Evolutionary conservation across 495 filamentous ascomycete species (phyloP).

Genomic region (Annulohypoxylon moriforme): DNA sequence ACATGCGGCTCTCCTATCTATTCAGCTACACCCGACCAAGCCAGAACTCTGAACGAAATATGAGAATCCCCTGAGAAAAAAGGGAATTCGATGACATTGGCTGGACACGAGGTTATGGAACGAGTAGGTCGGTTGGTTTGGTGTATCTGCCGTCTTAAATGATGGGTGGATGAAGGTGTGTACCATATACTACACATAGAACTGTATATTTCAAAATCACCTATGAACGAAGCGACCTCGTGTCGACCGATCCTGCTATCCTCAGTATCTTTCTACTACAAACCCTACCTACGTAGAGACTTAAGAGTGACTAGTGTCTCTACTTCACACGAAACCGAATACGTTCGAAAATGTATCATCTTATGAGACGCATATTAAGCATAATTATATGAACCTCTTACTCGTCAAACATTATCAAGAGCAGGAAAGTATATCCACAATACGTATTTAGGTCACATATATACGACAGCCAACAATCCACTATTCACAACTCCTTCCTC

Average conservation of each 20-base stretch:
- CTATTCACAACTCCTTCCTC: not conserved
- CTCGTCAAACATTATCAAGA: not conserved
- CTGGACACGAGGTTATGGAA: not conserved
- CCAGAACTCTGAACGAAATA: not conserved
- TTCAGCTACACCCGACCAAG: not conserved
- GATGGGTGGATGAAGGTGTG: not conserved
- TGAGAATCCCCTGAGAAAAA: not conserved
- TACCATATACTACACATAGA: constrained; percentile 38
- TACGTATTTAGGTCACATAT: constrained; percentile 11
- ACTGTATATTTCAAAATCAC: constrained; percentile 36
- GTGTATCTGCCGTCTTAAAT: not conserved
- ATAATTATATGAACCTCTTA: not conserved
- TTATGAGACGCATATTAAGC: not conserved
- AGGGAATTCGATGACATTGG: not conserved
- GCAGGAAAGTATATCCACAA: not conserved
- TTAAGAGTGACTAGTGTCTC: not conserved
- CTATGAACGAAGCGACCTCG: not conserved
- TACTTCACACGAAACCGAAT: not conserved
- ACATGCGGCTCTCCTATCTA: not conserved
- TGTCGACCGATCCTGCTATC: not conserved
- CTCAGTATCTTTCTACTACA: not conserved
- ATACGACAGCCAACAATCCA: not conserved
- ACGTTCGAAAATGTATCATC: not conserved
- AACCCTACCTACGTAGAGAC: not conserved
- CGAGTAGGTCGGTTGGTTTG: not conserved